Evolutionary conservation across 106 monocot species (phyloP).

Genomic region (Phalaenopsis aphrodite): DNA sequence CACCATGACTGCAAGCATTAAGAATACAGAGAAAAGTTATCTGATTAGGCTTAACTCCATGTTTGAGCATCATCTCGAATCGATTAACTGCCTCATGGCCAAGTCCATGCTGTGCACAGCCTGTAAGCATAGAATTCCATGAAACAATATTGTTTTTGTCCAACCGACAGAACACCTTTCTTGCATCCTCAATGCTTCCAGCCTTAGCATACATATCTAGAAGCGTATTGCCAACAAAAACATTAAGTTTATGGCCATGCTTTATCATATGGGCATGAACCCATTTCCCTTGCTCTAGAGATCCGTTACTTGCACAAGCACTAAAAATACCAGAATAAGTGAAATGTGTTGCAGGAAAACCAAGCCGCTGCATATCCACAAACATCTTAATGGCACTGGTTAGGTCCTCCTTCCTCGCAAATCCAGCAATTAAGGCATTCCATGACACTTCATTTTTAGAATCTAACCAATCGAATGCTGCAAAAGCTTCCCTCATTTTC

Average conservation of each 20-base stretch:
- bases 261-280: conserved; percentile 20
- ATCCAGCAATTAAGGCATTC: conserved; percentile 24
- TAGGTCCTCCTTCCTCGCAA: conserved; percentile 13
- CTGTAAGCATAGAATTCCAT: conserved; percentile 19
- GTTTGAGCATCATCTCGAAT: conserved; percentile 12
- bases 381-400: conserved; percentile 12
- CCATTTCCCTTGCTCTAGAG: conserved; percentile 20
- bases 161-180: conserved; percentile 16
- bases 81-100: background rate
- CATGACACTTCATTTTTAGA: conserved; percentile 23
- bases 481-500: conserved; percentile 19
- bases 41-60: conserved; percentile 11
- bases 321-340: conserved; percentile 19
- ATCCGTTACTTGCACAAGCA: conserved; percentile 14
- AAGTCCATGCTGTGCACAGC: conserved; percentile 14
- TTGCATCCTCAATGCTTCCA: conserved; percentile 26
- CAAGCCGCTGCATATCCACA: conserved; percentile 15
- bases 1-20: conserved; percentile 24
- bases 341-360: conserved; percentile 15
- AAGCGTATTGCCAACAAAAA: conserved; percentile 13
- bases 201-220: conserved; percentile 24
- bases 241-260: background rate
- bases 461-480: conserved; percentile 9
- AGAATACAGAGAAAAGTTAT: conserved; percentile 18
- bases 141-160: conserved; percentile 15